Base-by-base conservation (phyloP, 306 rosid species). In the apple (Malus domestica) region DNA sequence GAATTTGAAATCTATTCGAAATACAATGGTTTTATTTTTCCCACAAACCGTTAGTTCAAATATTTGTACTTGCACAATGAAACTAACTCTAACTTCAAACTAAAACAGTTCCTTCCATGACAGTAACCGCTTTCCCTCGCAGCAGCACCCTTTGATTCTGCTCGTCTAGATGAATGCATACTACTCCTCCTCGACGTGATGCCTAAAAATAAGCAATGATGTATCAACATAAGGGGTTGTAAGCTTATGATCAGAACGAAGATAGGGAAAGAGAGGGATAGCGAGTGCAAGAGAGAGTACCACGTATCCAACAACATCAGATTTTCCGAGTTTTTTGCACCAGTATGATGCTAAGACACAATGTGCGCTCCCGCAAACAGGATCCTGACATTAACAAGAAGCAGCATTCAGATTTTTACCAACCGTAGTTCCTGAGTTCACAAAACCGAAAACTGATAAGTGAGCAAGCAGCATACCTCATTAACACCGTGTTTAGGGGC, bases 261-360 rank as follows among this genome's bases (percentile, higher is more conserved):
- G 12, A 71, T 57, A 13, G 19, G 49, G 74, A 61, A 57, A 57
- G 12, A n/a, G 61, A 57, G 25, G 5, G 1, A 57, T n/a, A n/a
- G 61, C 12, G 55, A 19, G 25, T 2, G 45, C 29, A 25, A 52
- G 20, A 70, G 67, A 80, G 67, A 73, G 67, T 83, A 89, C 94
- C 92, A 78, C 83, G 68, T 87, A 90, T 12, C 93, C 96, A 67
- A 78, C 79, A 27, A 92, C 73, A 85, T 93, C 86, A 75, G 73
- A 79, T 84, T 92, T 92, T 20, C 91, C 92, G 72, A 90, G 73
- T 75, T 87, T 85, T 75, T 87, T 83, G 87, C 90, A 82, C 93
- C 96, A 93, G 68, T 88, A 87, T 16, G 76, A 61, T 76, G 96
- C 89, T 73, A 92, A 84, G 67, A 80, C 85, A 82, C 96, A 90